A percentile compares a stretch with the other conserved stretches of the same genome.
Conservation (phyloP, 345 rosid species). For the Dimocarpus longan region DNA sequence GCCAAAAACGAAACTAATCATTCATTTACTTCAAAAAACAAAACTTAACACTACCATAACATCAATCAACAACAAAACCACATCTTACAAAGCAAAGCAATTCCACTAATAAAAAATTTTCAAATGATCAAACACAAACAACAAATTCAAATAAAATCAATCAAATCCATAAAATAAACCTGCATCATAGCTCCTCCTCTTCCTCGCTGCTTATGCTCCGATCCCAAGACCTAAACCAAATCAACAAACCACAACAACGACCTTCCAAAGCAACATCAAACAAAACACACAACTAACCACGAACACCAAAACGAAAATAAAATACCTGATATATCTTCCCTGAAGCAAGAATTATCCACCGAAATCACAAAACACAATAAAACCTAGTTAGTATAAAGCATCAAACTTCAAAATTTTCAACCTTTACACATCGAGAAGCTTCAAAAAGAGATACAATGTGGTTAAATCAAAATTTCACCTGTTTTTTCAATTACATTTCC, state of each 20-base stretch:
- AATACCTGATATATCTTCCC: constrained; percentile 78
- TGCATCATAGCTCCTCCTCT: constrained; percentile 94
- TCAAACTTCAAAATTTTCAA: background rate
- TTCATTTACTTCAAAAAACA: background rate
- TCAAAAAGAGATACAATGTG: background rate
- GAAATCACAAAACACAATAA: constrained; percentile 16
- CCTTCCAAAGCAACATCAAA: background rate
- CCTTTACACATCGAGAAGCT: background rate
- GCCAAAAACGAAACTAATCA: background rate
- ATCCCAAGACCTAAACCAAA: constrained; percentile 59
- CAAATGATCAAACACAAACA: background rate
- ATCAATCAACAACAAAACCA: background rate
- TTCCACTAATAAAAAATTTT: background rate
- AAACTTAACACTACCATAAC: background rate
- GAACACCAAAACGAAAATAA: constrained; percentile 2
- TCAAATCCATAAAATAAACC: constrained; percentile 36
- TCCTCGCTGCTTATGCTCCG: constrained; percentile 85
- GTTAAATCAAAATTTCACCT: constrained; percentile 42
- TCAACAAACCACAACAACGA: constrained; percentile 3
- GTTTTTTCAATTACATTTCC: constrained; percentile 89
- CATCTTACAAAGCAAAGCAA: background rate
- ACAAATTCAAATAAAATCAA: background rate
- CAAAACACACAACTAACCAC: background rate
- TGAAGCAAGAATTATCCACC: constrained; percentile 34
- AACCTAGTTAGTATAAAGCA: constrained; percentile 4